phyloP scores from a whole-genome alignment of 805 yeast species.

The Grigorovia humatica region DNA sequence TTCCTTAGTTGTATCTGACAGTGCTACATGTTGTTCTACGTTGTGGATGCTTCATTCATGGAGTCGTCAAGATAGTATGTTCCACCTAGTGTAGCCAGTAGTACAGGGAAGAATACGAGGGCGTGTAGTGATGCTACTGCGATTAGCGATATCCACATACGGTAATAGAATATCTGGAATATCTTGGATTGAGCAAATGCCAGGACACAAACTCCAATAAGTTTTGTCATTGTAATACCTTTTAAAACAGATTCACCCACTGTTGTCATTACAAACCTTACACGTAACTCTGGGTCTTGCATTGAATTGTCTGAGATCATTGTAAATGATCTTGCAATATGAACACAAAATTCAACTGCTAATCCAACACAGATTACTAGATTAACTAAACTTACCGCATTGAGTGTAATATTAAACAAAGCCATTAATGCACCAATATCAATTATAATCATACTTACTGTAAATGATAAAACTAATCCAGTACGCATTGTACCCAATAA shows the following conservation, averaged over 20 bases:
- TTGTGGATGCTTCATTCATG: background rate
- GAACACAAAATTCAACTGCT: conserved; percentile 89
- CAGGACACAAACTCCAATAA: conserved; percentile 77
- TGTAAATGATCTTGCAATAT: conserved; percentile 71
- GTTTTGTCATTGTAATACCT: conserved; percentile 83
- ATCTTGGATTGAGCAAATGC: conserved; percentile 83
- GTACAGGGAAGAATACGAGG: conserved; percentile 66
- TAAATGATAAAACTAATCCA: conserved; percentile 44
- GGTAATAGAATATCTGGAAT: conserved; percentile 82
- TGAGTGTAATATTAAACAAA: conserved; percentile 61
- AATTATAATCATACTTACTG: conserved; percentile 54
- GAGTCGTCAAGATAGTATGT: conserved; percentile 9
- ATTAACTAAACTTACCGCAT: conserved; percentile 85
- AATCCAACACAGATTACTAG: conserved; percentile 86
- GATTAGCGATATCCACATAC: conserved; percentile 87
- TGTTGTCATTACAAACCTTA: conserved; percentile 50
- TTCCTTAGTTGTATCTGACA: no score
- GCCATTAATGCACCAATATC: conserved; percentile 78
- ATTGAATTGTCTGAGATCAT: conserved; percentile 29
- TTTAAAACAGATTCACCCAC: conserved; percentile 88
- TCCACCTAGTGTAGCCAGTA: conserved; percentile 57
- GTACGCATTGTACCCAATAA: conserved; percentile 59
- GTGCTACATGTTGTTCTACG: background rate
- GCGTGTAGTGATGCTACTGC: conserved; percentile 71
- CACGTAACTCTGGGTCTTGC: conserved; percentile 29